These are phyloP conservation scores for Cornus florida DNA, from an alignment of 148 eudicot genomes.

Conservation along the genomic window DNA sequence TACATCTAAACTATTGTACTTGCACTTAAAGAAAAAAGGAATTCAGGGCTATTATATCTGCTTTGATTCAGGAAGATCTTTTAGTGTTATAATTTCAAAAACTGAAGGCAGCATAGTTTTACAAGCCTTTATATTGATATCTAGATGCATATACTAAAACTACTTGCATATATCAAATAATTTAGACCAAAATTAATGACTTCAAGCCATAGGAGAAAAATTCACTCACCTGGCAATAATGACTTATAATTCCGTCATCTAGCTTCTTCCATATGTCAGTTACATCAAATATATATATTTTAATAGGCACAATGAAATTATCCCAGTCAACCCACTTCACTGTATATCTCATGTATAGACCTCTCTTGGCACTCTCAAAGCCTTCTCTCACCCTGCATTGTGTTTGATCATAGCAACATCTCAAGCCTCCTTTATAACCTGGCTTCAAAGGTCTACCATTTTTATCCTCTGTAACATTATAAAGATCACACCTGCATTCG, in stretches of 20 bases:
- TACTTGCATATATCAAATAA: not conserved
- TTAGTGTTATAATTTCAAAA: not conserved
- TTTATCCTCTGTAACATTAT: conserved; percentile 60
- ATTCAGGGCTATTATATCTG: not conserved
- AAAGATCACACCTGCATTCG: conserved; percentile 84
- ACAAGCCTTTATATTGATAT: not conserved
- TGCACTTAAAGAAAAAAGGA: not conserved
- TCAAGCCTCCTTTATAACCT: conserved; percentile 68
- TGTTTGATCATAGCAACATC: conserved; percentile 70
- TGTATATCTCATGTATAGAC: conserved; percentile 58
- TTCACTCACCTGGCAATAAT: conserved; percentile 55
- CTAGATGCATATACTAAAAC: not conserved
- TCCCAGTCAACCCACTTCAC: conserved; percentile 76
- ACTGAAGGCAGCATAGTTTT: not conserved
- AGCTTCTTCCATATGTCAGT: conserved; percentile 61
- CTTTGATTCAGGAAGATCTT: not conserved
- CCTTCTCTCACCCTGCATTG: conserved; percentile 62
- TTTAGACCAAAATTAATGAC: not conserved
- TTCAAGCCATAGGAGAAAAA: not conserved
- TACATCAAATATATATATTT: conserved; percentile 66
- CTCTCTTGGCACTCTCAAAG: conserved; percentile 42
- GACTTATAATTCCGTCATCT: conserved; percentile 27
- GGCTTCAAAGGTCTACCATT: conserved; percentile 42
- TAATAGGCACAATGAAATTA: conserved; percentile 61
- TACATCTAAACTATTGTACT: not conserved